A percentile compares a stretch with the other conserved stretches of the same genome.
Evolutionary conservation across 208 protist genomes (phyloP).

Genomic region (Willaertia magna): DNA sequence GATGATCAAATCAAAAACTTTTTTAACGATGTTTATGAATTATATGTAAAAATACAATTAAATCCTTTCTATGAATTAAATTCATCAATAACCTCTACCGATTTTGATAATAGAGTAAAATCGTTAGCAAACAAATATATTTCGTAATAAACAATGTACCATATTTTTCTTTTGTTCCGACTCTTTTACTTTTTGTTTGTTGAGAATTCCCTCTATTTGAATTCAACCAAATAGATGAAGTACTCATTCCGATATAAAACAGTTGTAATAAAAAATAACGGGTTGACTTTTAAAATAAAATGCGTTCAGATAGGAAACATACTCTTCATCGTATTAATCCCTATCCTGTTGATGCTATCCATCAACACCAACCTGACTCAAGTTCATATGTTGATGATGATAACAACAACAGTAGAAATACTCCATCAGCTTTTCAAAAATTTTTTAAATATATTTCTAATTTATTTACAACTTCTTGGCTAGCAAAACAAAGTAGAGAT

Average conservation of each 20-base stretch:
- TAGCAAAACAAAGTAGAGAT: not conserved
- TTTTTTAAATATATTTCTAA: not conserved
- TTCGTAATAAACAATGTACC: not conserved
- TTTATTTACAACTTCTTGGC: not conserved
- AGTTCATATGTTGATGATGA: not conserved
- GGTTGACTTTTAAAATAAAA: not conserved
- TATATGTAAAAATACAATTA: conserved; percentile 19
- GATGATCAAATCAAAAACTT: conserved; percentile 20
- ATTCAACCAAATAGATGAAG: too few relatives aligned
- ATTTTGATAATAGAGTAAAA: conserved; percentile 1
- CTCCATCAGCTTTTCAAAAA: not conserved
- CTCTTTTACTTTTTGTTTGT: too few relatives aligned
- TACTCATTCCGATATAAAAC: too few relatives aligned
- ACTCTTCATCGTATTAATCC: not conserved
- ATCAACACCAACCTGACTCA: too few relatives aligned
- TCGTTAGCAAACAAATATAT: not conserved
- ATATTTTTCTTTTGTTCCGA: too few relatives aligned
- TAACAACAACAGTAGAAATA: not conserved
- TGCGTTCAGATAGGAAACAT: not conserved
- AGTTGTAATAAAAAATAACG: too few relatives aligned
- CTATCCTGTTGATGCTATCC: not conserved
- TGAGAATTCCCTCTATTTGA: too few relatives aligned
- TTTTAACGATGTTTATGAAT: conserved; percentile 17
- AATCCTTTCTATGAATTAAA: conserved; percentile 25
- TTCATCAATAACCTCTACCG: conserved; percentile 2